Percentiles rank a stretch among this genome's conserved stretches.
Evolutionary conservation across 192 early-diverging fungal genomes (phyloP).

Genomic region (Entomortierella beljakovae): DNA sequence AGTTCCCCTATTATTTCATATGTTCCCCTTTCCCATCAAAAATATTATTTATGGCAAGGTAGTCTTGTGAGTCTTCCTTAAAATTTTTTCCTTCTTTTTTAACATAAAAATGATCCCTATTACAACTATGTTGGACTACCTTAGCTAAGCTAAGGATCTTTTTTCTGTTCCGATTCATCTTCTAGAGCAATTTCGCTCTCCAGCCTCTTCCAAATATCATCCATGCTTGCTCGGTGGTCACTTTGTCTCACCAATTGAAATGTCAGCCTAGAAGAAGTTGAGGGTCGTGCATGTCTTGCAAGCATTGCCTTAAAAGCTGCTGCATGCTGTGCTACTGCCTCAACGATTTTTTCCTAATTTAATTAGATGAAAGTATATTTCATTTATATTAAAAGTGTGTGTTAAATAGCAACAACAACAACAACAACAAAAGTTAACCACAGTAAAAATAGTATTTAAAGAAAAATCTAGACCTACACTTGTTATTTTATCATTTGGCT

Average conservation of each 20-base stretch:
- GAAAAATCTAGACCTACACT: slow-evolving; percentile 10
- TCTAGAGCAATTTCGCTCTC: slow-evolving; percentile 9
- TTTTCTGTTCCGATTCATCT: neutral
- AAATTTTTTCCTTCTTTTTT: too few species aligned
- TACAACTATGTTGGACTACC: neutral
- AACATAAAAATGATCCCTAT: neutral
- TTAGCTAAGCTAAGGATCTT: neutral
- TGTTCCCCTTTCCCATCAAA: too few species aligned
- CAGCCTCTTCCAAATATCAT: slow-evolving; percentile 24
- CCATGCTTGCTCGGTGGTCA: slow-evolving; percentile 30
- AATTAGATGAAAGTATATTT: neutral
- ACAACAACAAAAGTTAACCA: neutral
- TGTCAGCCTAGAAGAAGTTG: slow-evolving; percentile 23
- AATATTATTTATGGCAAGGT: too few species aligned
- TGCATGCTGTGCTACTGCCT: slow-evolving; percentile 18
- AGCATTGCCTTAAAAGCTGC: slow-evolving; percentile 37
- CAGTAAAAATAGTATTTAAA: neutral
- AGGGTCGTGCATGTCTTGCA: slow-evolving; percentile 29
- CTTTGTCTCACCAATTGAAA: slow-evolving; percentile 40
- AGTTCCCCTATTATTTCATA: too few species aligned
- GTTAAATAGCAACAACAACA: neutral
- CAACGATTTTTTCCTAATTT: slow-evolving; percentile 32
- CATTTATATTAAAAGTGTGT: neutral
- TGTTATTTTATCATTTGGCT: slow-evolving; percentile 11
- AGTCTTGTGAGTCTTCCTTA: too few species aligned